phyloP scores from a whole-genome alignment of 148 eudicot species.

The Cornus florida region DNA sequence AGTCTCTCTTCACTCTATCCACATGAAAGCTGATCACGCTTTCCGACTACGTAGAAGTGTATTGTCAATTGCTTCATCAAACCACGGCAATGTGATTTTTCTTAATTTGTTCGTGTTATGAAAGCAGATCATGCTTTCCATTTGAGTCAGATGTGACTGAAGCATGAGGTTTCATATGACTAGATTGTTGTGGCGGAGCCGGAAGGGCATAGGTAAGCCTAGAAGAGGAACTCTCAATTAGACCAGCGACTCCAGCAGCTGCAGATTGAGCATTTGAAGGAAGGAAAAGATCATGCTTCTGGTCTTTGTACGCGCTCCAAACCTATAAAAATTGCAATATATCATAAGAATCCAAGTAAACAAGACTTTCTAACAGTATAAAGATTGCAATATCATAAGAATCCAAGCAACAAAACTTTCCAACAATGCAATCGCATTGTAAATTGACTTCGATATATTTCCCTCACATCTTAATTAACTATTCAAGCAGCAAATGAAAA shows the following conservation, averaged over 20 bases:
- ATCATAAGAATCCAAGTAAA: not conserved
- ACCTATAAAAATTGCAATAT: slow-evolving; percentile 49
- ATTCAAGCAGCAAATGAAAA: not conserved
- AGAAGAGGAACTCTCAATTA: slow-evolving; percentile 82
- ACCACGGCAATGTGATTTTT: not conserved
- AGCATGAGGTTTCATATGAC: slow-evolving; percentile 34
- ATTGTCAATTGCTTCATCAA: not conserved
- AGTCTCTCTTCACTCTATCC: not conserved
- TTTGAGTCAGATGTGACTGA: slow-evolving; percentile 38
- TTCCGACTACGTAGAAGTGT: not conserved
- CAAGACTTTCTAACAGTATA: no score
- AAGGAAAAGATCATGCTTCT: slow-evolving; percentile 93
- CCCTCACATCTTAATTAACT: no score
- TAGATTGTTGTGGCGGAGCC: slow-evolving; percentile 68
- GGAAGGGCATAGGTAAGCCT: slow-evolving; percentile 77
- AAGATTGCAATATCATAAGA: no score
- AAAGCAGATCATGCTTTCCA: slow-evolving; percentile 37
- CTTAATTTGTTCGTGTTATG: not conserved
- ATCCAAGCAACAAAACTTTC: no score
- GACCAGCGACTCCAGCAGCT: slow-evolving; percentile 95
- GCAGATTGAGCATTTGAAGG: slow-evolving; percentile 97
- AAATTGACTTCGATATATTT: no score
- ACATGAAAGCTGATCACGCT: not conserved
- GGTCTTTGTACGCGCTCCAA: slow-evolving; percentile 97
- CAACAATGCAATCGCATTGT: no score